phyloP scores from a whole-genome alignment of 768 basidiomycete genomes.

The Leccinum barrowsii region DNA sequence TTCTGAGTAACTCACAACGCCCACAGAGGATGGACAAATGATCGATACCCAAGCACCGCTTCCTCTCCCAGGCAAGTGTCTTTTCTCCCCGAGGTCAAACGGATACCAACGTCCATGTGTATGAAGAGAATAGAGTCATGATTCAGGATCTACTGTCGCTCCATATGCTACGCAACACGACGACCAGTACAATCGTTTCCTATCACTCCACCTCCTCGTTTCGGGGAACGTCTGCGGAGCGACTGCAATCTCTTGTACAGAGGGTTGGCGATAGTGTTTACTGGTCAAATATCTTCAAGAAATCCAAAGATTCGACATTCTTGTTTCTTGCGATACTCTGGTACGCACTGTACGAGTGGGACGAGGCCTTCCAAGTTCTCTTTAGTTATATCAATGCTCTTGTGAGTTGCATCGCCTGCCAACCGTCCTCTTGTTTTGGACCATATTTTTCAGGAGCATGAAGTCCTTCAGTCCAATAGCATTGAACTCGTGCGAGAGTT shows the following conservation, averaged over 20 bases:
- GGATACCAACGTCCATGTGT: background rate
- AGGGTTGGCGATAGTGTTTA: constrained; percentile 33
- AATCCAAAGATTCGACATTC: constrained; percentile 32
- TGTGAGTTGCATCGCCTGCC: constrained; percentile 26
- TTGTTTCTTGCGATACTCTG: constrained; percentile 43
- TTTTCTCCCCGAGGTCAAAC: background rate
- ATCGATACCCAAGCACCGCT: constrained; percentile 34
- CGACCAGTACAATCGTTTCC: constrained; percentile 35
- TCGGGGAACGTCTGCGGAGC: constrained; percentile 23
- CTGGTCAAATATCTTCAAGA: constrained; percentile 31
- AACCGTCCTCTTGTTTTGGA: background rate
- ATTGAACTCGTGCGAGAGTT: constrained; percentile 50
- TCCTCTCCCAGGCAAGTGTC: constrained; percentile 15
- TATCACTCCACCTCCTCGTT: constrained; percentile 23
- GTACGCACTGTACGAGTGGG: constrained; percentile 62
- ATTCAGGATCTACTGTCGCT: constrained; percentile 35
- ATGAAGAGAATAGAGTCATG: constrained; percentile 19
- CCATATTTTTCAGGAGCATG: constrained; percentile 37
- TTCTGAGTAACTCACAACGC: background rate
- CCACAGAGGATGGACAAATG: constrained; percentile 14
- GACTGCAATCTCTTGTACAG: constrained; percentile 25
- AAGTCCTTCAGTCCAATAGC: constrained; percentile 39
- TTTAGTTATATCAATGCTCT: constrained; percentile 48
- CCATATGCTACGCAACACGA: constrained; percentile 36
- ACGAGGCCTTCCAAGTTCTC: constrained; percentile 51